Conservation (phyloP, 2,329 filamentous ascomycete species). For the Penicillium concentricum region DNA sequence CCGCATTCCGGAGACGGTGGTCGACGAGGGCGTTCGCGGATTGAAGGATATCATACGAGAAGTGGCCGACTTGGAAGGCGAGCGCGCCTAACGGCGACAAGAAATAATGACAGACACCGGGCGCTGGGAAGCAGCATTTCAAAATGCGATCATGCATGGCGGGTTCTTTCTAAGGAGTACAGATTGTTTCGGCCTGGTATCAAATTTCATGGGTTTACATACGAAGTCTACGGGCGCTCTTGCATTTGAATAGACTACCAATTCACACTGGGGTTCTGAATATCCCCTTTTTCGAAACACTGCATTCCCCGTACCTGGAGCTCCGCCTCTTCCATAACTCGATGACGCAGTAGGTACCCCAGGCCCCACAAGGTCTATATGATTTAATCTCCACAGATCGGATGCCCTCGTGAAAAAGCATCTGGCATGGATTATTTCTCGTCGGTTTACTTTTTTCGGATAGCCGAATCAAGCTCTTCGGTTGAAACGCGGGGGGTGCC, state of each 20-base stretch:
- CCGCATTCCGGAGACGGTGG: conserved; percentile 49
- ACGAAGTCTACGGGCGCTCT: conserved; percentile 13
- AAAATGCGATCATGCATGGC: conserved; percentile 20
- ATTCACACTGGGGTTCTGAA: conserved; percentile 11
- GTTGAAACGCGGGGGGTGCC: not conserved
- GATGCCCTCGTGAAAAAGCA: not conserved
- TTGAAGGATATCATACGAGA: conserved; percentile 54
- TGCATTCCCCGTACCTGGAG: not conserved
- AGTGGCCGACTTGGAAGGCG: conserved; percentile 49
- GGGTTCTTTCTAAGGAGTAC: conserved; percentile 17
- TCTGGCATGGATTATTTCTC: not conserved
- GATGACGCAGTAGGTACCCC: not conserved
- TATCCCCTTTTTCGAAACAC: not conserved
- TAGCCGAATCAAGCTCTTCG: not conserved
- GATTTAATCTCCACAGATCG: not conserved
- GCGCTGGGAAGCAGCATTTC: not conserved
- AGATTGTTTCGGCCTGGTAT: conserved; percentile 17
- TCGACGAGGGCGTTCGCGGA: conserved; percentile 52
- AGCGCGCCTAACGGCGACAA: conserved; percentile 26
- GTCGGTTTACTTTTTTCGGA: conserved; percentile 5
- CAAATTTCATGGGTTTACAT: conserved; percentile 14
- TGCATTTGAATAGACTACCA: conserved; percentile 24
- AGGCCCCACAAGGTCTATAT: not conserved
- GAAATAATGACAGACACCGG: conserved; percentile 13
- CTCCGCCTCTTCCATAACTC: not conserved